Base-by-base conservation (phyloP, 2,329 filamentous ascomycete species). In the Diaporthe sp. region DNA sequence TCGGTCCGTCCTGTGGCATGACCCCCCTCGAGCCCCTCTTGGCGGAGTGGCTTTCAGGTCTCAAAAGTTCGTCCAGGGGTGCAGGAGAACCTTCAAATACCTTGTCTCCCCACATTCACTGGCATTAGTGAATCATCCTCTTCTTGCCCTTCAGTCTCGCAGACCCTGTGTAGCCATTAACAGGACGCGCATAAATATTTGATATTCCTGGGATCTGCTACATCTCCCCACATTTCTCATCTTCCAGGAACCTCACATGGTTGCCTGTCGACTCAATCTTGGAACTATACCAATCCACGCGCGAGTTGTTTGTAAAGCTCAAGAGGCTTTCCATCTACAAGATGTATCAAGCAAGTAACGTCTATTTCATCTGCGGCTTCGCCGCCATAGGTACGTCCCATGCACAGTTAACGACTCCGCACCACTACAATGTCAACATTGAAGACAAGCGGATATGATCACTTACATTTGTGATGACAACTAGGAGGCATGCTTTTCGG, bases 401-500 rank as follows among this genome's bases (percentile, higher is more conserved):
- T 44, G 3, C 10, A 37, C 31, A 25, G 8, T 31, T 25, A 34
- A 58, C 65, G 31, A 65, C 31, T 51, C 46, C 53, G 49, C 22
- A 22, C n/a, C 25, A n/a, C 19, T 5, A 31, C 28, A 13, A 22
- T 22, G 12, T 10, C 13, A 12, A 31, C 31, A 31, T 31, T 31
- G 31, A 31, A 58, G 9, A 46, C 12, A 25, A 28, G 31, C 10
- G 15, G 44, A 15, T 3, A 51, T 3, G 37, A 25, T 39, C 46
- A 15, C 57, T 76, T 70, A 57, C n/a, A 55, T 17, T 19, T 15
- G 3, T 75, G 59, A n/a, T 39, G 31, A 65, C 39, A 31, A 17
- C 12, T 87, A 86, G 93, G 93, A 79, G 93, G 93, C 82, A 91
- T 89, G 34, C 86, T 95, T 39, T 95, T 95, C n/a, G n/a, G n/a